A percentile compares a stretch with the other conserved stretches of the same genome.
Conservation (phyloP, 192 early-diverging fungal species). For the Oehlia diaphana region DNA sequence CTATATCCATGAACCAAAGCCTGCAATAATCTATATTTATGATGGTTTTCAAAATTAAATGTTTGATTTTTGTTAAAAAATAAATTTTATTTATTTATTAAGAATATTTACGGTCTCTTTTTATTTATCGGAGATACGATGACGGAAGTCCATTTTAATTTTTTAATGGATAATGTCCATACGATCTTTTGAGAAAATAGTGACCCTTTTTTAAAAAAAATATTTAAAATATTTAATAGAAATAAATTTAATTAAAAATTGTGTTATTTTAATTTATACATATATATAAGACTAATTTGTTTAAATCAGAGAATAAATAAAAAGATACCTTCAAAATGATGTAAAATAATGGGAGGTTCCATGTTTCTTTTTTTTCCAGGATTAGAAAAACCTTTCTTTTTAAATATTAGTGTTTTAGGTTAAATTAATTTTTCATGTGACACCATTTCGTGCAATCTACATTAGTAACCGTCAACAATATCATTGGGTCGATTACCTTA, state of each 20-base stretch:
- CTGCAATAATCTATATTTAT: conserved; percentile 30
- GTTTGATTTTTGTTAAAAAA: too few species aligned
- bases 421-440: too few species aligned
- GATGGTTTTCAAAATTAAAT: too few species aligned
- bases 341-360: conserved; percentile 9
- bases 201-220: conserved; percentile 12
- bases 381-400: too few species aligned
- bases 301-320: not conserved
- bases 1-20: conserved; percentile 46
- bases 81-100: too few species aligned
- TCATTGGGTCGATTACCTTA: too few species aligned
- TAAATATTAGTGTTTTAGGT: too few species aligned
- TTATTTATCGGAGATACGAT: conserved; percentile 10
- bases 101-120: conserved; percentile 35
- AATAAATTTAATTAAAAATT: too few species aligned
- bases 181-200: conserved; percentile 39
- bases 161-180: conserved; percentile 37
- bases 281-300: not conserved
- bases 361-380: too few species aligned
- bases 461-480: too few species aligned
- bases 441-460: too few species aligned
- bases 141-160: conserved; percentile 41
- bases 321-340: conserved; percentile 12
- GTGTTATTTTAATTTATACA: not conserved
- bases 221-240: too few species aligned